Base-by-base conservation (phyloP, 768 basidiomycete species). In the Asterophora lycoperdoides region DNA sequence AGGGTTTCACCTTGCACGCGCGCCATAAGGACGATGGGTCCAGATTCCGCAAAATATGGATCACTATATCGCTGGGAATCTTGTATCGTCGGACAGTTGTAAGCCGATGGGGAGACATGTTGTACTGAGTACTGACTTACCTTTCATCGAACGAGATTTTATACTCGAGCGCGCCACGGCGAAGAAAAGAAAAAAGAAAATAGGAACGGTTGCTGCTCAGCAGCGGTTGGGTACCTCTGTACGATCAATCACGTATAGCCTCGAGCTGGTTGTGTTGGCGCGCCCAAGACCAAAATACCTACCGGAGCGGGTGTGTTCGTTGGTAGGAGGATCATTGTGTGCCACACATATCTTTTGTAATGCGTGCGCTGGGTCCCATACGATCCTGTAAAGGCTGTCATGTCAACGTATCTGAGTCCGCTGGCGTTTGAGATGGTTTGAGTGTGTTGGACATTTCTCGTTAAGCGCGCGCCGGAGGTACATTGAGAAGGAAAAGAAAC, bases 51-150 rank as follows among this genome's bases (percentile, higher is more conserved):
- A 80, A 61, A 57, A 79, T 76, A 17, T 68, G 52, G 47, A 77
- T 69, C 45, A 80, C 65, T 58, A 77, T 68, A 64, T 80, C 78
- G 62, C 76, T 70, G 33, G 78, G 72, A 50, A 80, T 63, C 55
- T 65, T 77, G 72, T 68, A 76, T 60, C 69, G 72, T 57, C 68
- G 71, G 55, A 70, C 56, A 53, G 64, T 68, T 41, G 71, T 62
- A 46, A 72, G 65, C 52, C 71, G 71, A 60, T 70, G 70, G 68
- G 73, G 76, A 62, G 56, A 57, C 73, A 77, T 77, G 54, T 68
- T 68, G 60, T 54, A 60, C 53, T 72, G 66, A 57, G 49, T 59
- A 47, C 58, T 59, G 56, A 57, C 58, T 59, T 57, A 57, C 51
- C 54, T 40, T 55, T 51, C 60, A 62, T 64, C 61, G 32, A 63